Evolutionary conservation across 148 eudicot genomes (phyloP), one percentile per base, ranked within the genome.

Genomic region (Drosera capensis): DNA sequence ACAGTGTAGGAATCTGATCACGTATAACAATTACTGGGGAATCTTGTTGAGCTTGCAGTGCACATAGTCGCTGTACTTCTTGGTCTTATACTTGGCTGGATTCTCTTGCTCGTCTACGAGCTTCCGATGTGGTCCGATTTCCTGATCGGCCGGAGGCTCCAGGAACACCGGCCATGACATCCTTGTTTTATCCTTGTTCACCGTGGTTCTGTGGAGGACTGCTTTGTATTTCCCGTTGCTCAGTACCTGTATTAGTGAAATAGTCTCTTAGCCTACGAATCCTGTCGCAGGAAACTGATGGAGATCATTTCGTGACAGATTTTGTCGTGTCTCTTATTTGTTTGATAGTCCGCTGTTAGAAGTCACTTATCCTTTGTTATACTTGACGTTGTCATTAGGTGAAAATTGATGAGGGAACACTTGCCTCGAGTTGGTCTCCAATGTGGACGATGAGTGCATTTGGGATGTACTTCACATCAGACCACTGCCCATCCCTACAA

Each of bases 191-290:
- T 71, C 60, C 29, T 71, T 75, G 75, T 45, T 65, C 20, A 75
- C 63, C 0, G 70, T 58, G 29, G 77, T 34, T 51, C 80, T 67
- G 25, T 75, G 80, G 16, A 67, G 18, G 22, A 74, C 67, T 8
- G 68, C 53, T 57, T 71, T 75, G 59, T 71, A 75, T 30, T 67
- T 64, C n/a, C 77, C 80, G 46, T 75, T 75, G 62, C 80, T 75
- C 40, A 71, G 17, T 14, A 75, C 55, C 76, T 71, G 56, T 43
- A 49, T 49, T n/a, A n/a, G n/a, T n/a, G n/a, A n/a, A n/a, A n/a
- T n/a, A n/a, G n/a, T n/a, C n/a, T n/a, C n/a, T n/a, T n/a, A n/a
- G n/a, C n/a, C n/a, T n/a, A n/a, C n/a, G n/a, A n/a, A n/a, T n/a
- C n/a, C n/a, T n/a, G n/a, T n/a, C n/a, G n/a, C n/a, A n/a, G n/a